Base-by-base conservation (phyloP, 148 eudicot genomes). In the Camellia lanceoleosa region DNA sequence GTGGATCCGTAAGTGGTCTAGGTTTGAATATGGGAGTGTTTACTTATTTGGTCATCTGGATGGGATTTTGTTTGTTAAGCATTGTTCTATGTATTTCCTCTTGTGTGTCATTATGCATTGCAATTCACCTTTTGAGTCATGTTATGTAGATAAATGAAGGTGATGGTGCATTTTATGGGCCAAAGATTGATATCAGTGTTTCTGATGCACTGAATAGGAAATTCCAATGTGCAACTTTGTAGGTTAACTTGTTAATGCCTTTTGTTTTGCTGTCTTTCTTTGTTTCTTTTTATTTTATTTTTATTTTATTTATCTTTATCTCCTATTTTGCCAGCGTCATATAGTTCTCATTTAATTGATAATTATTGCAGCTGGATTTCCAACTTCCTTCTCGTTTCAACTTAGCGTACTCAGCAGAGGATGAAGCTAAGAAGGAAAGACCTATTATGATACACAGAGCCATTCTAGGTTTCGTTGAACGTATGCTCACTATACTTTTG, bases 91-190 rank as follows among this genome's bases (percentile, higher is more conserved):
- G 80, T 23, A 68, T 56, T 16, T 73, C 52, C 19, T 70, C 44
- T 55, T 14, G 38, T n/a, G 66, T 63, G 43, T 76, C 52, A 46
- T 54, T 63, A 55, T 54, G 63, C 62, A 5, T 30, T 73, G 76
- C 66, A 18, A 59, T 8, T 74, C 30, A 74, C 67, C 3, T 59
- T 47, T 47, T n/a, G 65, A n/a, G 78, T 59, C 49, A 71, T 79
- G 15, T 20, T 77, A 19, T 78, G 41, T 82, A 96, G 99, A 88
- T 97, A 80, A 87, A 97, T 86, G 98, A 97, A 85, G 99, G 88
- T 43, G 98, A 97, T 86, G 99, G 99, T 76, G 99, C 99, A 84
- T 97, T 97, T 91, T 97, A 97, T 76, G 98, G 98, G 69, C 99
- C 99, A 59, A 97, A 97, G 83, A 97, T 97, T 76, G 99, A 97